Evolutionary conservation across 148 eudicot species (phyloP).

Genomic region (Limonium bicolor): DNA sequence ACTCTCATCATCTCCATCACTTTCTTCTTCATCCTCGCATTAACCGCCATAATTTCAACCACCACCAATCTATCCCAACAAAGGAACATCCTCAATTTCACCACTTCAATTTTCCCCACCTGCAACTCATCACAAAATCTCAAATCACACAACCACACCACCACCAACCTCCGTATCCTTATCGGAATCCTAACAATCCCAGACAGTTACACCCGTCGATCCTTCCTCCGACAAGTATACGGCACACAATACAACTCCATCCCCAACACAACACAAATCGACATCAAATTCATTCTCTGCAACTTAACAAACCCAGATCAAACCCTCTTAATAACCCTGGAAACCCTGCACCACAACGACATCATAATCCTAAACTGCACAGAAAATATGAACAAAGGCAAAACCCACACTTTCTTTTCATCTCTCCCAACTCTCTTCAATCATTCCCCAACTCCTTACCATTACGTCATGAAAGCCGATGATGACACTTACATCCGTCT

Average conservation of each 20-base stretch:
- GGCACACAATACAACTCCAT: slow-evolving; percentile 27
- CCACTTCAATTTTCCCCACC: too few relatives aligned
- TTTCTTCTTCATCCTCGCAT: slow-evolving; percentile 40
- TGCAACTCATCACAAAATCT: too few relatives aligned
- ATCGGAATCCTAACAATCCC: slow-evolving; percentile 33
- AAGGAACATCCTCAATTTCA: too few relatives aligned
- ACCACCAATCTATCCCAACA: slow-evolving; percentile 45
- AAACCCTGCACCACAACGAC: slow-evolving; percentile 29
- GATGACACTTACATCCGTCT: slow-evolving; percentile 30
- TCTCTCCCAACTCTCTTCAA: slow-evolving; percentile 21
- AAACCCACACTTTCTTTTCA: slow-evolving; percentile 35
- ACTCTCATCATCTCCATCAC: too few relatives aligned
- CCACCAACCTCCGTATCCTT: slow-evolving; percentile 2
- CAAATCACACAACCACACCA: too few relatives aligned
- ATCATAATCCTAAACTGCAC: too few relatives aligned
- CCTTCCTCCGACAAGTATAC: slow-evolving; percentile 38
- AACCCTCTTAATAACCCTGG: slow-evolving; percentile 15
- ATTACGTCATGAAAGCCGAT: slow-evolving; percentile 46
- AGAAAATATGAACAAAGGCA: too few relatives aligned
- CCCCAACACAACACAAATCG: slow-evolving; percentile 16
- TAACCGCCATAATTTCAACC: slow-evolving; percentile 51
- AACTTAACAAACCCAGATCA: slow-evolving; percentile 37
- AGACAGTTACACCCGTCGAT: slow-evolving; percentile 24
- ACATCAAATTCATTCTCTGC: slow-evolving; percentile 32
- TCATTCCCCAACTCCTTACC: slow-evolving; percentile 7